Base-by-base conservation (phyloP, 192 early-diverging fungal genomes). In the Coemansia sp. region DNA sequence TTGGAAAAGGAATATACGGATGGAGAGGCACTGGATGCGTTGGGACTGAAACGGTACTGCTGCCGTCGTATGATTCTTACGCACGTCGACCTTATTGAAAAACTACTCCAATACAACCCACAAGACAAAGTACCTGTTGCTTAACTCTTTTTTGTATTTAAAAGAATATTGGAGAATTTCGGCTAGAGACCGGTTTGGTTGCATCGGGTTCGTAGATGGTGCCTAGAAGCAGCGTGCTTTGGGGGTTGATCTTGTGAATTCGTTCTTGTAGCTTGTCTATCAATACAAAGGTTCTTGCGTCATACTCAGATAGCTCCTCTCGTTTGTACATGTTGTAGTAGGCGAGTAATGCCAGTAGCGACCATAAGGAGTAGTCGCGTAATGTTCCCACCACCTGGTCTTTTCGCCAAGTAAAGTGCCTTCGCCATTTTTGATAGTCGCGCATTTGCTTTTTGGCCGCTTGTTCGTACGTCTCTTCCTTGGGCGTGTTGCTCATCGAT, bases 41-140 rank as follows among this genome's bases (percentile, higher is more conserved):
- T 89, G 46, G 87, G 86, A 38, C 66, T 89, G 55, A 81, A 91
- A 80, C 86, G 96, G 43, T 98, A 96, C 63, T 98, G 96, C 84
- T 98, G 96, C 79, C 84, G 96, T 38, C 83, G 96, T 57, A 98
- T 98, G 96, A 86, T 98, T 8, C 76, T 98, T 26, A 97, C 96
- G 6, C 96, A 98, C 78, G 92, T 96, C 23, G 96, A 98, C 66
- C 73, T 98, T 60, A 98, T 98, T 60, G 93, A 97, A 69, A 98
- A 98, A 78, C 81, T 98, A n/a, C 67, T 98, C 55, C 92, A 94
- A 70, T 98, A 91, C 70, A 91, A 90, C 63, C 84, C 71, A 0
- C 52, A 63, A 53, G 64, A 67, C 20, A 59, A 55, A 38, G 45
- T 8, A 20, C 8, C 19, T 28, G 2, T 15, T 43, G 53, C 6